Evolutionary conservation across 306 rosid species (phyloP).

Genomic region (Vigna mungo): DNA sequence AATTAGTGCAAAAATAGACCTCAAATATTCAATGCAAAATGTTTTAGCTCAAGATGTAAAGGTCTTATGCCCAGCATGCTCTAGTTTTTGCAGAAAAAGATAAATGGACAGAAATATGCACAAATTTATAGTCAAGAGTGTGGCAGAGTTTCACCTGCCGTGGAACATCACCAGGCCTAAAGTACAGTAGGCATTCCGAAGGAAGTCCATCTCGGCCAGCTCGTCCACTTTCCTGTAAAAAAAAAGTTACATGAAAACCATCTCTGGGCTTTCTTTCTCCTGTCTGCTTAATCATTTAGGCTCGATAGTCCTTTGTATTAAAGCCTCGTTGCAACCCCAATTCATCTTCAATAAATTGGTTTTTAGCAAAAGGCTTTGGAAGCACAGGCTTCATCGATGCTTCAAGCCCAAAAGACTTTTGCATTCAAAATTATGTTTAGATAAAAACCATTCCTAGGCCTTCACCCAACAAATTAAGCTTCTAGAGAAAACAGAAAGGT

Average conservation of each 20-base stretch:
- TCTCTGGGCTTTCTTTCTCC: neutral
- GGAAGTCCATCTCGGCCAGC: slow-evolving; percentile 99
- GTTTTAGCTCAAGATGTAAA: slow-evolving; percentile 17
- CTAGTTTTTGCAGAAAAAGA: slow-evolving; percentile 18
- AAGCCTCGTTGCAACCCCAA: slow-evolving; percentile 12
- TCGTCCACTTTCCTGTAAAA: slow-evolving; percentile 93
- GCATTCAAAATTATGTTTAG: neutral
- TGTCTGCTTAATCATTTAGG: slow-evolving; percentile 8
- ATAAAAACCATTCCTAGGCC: slow-evolving; percentile 25
- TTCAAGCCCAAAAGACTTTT: slow-evolving; percentile 39
- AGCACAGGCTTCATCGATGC: neutral
- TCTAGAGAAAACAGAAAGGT: slow-evolving; percentile 29
- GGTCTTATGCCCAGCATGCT: slow-evolving; percentile 22
- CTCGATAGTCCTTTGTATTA: slow-evolving; percentile 10
- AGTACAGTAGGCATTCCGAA: slow-evolving; percentile 92
- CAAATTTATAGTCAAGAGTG: slow-evolving; percentile 15
- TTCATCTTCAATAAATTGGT: slow-evolving; percentile 33
- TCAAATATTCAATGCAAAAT: slow-evolving; percentile 29
- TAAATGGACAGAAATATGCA: slow-evolving; percentile 18
- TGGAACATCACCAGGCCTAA: slow-evolving; percentile 88
- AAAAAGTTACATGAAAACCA: slow-evolving; percentile 19
- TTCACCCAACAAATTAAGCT: slow-evolving; percentile 26
- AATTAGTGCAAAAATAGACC: slow-evolving; percentile 33
- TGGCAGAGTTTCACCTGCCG: slow-evolving; percentile 68
- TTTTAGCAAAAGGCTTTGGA: slow-evolving; percentile 22